Percentiles rank a stretch among this genome's conserved stretches.
Evolutionary conservation across 306 rosid species (phyloP).

Genomic region (Cucumis cinereus): DNA sequence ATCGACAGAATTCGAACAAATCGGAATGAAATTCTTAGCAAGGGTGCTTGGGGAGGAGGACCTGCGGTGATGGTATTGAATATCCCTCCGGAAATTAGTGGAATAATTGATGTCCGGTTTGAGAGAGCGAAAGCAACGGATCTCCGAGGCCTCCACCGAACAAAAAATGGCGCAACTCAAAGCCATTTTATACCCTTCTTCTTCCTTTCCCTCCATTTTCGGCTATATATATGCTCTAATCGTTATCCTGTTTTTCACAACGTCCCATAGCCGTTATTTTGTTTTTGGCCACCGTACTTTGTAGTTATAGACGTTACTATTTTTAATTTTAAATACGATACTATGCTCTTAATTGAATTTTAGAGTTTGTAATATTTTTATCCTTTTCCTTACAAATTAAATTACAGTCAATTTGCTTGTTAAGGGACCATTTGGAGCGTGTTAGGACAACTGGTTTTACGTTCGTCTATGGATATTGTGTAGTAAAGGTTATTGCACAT

Average conservation of each 20-base stretch:
- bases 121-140: constrained; percentile 27
- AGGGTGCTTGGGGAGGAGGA: neutral
- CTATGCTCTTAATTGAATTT: too few species aligned
- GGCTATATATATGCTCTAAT: neutral
- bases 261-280: neutral
- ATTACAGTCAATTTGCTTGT: too few species aligned
- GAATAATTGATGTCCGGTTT: neutral
- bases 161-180: neutral
- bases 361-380: too few species aligned
- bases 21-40: neutral
- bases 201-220: neutral
- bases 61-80: neutral
- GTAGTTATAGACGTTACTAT: neutral
- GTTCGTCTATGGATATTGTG: too few species aligned
- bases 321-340: too few species aligned
- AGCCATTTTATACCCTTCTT: neutral
- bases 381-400: too few species aligned
- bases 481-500: too few species aligned
- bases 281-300: neutral
- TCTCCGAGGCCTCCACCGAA: constrained; percentile 32
- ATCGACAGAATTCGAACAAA: neutral
- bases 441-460: too few species aligned
- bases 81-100: neutral
- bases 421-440: too few species aligned
- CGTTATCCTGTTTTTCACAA: neutral